Evolutionary conservation across 768 basidiomycete species (phyloP).

Genomic region (Mycena crocata): DNA sequence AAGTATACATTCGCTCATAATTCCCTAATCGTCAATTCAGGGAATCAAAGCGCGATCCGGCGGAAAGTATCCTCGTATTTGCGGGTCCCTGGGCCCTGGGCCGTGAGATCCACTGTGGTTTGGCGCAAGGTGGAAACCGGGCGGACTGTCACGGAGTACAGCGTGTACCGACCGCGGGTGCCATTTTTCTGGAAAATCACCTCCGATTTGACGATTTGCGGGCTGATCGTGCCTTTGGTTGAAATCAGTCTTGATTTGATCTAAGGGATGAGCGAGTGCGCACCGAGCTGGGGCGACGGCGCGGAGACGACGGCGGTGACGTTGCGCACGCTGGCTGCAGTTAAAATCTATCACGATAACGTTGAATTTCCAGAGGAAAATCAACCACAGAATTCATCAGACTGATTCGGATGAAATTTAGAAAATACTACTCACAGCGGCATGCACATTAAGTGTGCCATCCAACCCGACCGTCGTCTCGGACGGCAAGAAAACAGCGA

Average conservation of each 20-base stretch:
- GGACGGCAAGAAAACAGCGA: neutral
- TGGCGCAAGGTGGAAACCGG: neutral
- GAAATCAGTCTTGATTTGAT: neutral
- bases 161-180: conserved; percentile 7
- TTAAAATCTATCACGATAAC: neutral
- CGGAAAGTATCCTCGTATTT: conserved; percentile 13
- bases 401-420: no score
- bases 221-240: conserved; percentile 12
- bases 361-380: neutral
- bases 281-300: conserved; percentile 15
- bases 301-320: conserved; percentile 15
- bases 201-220: neutral
- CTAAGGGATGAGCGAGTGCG: no score
- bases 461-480: conserved; percentile 2
- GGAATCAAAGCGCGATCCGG: conserved; percentile 3
- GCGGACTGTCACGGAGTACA: neutral
- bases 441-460: neutral
- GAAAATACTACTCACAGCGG: neutral
- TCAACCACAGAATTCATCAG: no score
- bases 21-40: no score
- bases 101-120: conserved; percentile 16
- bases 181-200: neutral
- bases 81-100: neutral
- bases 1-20: no score
- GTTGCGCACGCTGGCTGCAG: neutral